Percentiles rank a stretch among this genome's conserved stretches.
Evolutionary conservation across 352 stramenopile genomes (phyloP).

Genomic region (Globisporangium polare): DNA sequence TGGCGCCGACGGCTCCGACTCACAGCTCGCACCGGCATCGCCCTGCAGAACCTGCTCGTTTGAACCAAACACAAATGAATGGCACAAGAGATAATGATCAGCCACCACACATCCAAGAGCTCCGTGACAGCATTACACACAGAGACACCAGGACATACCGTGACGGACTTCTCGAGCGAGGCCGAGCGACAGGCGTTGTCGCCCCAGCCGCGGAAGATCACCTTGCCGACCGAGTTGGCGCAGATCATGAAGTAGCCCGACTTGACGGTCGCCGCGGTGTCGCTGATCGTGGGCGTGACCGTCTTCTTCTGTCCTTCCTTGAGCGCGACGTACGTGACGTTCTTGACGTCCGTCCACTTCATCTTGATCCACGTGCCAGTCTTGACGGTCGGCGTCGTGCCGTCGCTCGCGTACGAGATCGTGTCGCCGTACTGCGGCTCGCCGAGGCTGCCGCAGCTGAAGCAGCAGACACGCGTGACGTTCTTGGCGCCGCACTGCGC

Average conservation of each 20-base stretch:
- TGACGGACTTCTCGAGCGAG: conserved; percentile 44
- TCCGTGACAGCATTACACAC: background rate
- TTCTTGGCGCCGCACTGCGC: conserved; percentile 33
- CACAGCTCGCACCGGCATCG: conserved; percentile 10
- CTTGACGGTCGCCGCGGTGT: conserved; percentile 29
- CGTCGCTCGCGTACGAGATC: conserved; percentile 29
- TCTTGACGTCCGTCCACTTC: conserved; percentile 39
- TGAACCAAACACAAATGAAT: background rate
- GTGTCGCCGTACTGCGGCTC: conserved; percentile 18
- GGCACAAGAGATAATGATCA: no score
- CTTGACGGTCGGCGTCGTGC: conserved; percentile 46
- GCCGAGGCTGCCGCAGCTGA: conserved; percentile 49
- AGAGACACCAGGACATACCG: conserved; percentile 18
- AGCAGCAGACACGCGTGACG: conserved; percentile 51
- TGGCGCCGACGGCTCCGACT: conserved; percentile 7
- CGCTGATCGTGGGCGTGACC: conserved; percentile 24
- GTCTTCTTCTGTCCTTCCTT: conserved; percentile 70
- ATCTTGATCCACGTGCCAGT: conserved; percentile 57
- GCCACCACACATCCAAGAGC: no score
- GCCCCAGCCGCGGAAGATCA: conserved; percentile 66
- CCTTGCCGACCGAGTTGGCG: conserved; percentile 40
- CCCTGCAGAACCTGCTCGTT: conserved; percentile 12
- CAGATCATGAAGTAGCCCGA: conserved; percentile 65
- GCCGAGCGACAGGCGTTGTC: conserved; percentile 41
- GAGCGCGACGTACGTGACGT: conserved; percentile 70